A percentile compares a stretch with the other conserved stretches of the same genome.
Conservation (phyloP, 208 protist genomes). For the Leishmania martiniquensis region DNA sequence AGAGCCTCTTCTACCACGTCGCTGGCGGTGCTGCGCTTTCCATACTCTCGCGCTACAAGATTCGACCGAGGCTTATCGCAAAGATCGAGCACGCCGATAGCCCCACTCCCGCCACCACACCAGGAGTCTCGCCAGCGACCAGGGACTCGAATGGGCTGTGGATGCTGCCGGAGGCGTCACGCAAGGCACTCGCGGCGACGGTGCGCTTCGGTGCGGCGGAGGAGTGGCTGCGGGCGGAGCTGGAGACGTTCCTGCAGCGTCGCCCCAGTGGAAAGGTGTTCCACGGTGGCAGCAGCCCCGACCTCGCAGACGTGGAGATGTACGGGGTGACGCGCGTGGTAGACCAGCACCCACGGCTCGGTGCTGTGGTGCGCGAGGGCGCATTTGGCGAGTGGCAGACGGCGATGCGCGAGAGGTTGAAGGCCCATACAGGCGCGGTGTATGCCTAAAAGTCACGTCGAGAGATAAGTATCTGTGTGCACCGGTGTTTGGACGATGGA, state of each 20-base stretch:
- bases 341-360: conserved; percentile 51
- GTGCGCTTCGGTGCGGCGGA: conserved; percentile 23
- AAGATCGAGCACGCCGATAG: conserved; percentile 24
- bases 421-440: conserved; percentile 19
- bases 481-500: not conserved
- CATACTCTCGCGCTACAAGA: conserved; percentile 59
- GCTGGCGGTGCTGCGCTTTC: conserved; percentile 57
- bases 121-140: not conserved
- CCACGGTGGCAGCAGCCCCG: conserved; percentile 70
- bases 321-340: conserved; percentile 76
- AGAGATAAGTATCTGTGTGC: not conserved
- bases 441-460: conserved; percentile 19
- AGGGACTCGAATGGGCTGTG: conserved; percentile 17
- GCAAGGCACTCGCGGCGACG: conserved; percentile 8
- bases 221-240: conserved; percentile 54
- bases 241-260: conserved; percentile 45
- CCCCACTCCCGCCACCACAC: not conserved
- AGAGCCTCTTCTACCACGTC: conserved; percentile 65
- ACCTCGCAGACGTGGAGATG: conserved; percentile 84
- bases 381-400: conserved; percentile 64
- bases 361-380: conserved; percentile 39
- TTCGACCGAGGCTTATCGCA: conserved; percentile 40
- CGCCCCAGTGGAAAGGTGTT: conserved; percentile 38
- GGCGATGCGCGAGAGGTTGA: conserved; percentile 55
- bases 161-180: conserved; percentile 21